These are phyloP conservation scores for Jaltomata sinuosa DNA, from an alignment of 257 asterid species.

Conservation along the genomic window DNA sequence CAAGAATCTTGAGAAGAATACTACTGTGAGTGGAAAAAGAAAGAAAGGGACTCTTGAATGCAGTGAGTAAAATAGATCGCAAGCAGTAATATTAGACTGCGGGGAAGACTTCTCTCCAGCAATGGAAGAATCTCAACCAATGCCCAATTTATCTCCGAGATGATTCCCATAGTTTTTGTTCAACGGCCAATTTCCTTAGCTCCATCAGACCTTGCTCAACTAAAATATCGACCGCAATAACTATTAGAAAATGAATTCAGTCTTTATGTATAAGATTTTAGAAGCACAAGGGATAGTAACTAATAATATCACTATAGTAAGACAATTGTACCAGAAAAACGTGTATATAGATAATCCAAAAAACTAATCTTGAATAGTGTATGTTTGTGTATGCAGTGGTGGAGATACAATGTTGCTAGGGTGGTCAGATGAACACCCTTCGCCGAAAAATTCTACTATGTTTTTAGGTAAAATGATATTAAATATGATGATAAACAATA, in stretches of 20 bases:
- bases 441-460: no score
- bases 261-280: not conserved
- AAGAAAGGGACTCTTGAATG: not conserved
- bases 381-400: not conserved
- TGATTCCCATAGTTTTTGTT: conserved; percentile 36
- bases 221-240: conserved; percentile 6
- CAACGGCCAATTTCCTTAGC: conserved; percentile 38
- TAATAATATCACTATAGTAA: not conserved
- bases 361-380: not conserved
- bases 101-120: conserved; percentile 24
- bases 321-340: not conserved
- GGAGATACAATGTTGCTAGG: no score
- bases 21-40: not conserved
- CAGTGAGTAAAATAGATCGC: not conserved
- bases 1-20: not conserved
- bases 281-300: not conserved
- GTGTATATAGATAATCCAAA: not conserved
- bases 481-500: no score
- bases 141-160: conserved; percentile 37
- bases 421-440: no score
- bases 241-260: not conserved
- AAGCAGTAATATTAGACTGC: not conserved
- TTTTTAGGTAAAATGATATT: no score
- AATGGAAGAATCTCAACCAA: conserved; percentile 21
- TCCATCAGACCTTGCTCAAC: conserved; percentile 46